A percentile compares a stretch with the other conserved stretches of the same genome.
These are phyloP conservation scores for Cladosporium sp. DNA, from an alignment of 2,329 filamentous ascomycete species.

Conservation along the genomic window DNA sequence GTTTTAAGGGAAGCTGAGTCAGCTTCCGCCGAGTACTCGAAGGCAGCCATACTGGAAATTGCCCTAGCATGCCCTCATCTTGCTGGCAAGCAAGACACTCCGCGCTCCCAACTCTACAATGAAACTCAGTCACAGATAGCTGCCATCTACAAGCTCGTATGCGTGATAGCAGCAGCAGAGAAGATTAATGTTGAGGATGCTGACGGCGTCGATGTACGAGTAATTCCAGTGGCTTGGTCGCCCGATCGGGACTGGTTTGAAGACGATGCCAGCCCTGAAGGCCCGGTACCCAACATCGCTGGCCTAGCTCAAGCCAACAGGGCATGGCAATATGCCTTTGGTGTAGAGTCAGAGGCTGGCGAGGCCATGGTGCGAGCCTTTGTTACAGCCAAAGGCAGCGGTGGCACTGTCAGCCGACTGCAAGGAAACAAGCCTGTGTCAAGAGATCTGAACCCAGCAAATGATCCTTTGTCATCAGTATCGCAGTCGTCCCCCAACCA, in stretches of 20 bases:
- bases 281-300: slow-evolving; percentile 48
- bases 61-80: slow-evolving; percentile 63
- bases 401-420: slow-evolving; percentile 31
- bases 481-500: not conserved
- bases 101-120: slow-evolving; percentile 58
- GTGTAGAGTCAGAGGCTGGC: slow-evolving; percentile 61
- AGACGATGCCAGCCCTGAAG: slow-evolving; percentile 31
- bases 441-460: not conserved
- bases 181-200: slow-evolving; percentile 60
- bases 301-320: slow-evolving; percentile 47
- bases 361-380: slow-evolving; percentile 53
- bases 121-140: slow-evolving; percentile 71
- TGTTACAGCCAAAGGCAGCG: slow-evolving; percentile 29
- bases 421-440: slow-evolving; percentile 32
- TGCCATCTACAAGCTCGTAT: slow-evolving; percentile 72
- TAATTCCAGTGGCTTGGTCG: slow-evolving; percentile 67
- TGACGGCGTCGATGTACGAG: slow-evolving; percentile 69
- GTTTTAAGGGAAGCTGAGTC: slow-evolving; percentile 39
- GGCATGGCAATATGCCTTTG: slow-evolving; percentile 63
- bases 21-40: slow-evolving; percentile 27
- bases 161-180: slow-evolving; percentile 63
- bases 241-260: slow-evolving; percentile 12
- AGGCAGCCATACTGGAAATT: slow-evolving; percentile 49
- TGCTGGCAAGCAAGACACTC: slow-evolving; percentile 43
- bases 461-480: slow-evolving; percentile 12